Base-by-base conservation (phyloP, 2,329 filamentous ascomycete species). In the Hypoxylon sp. region DNA sequence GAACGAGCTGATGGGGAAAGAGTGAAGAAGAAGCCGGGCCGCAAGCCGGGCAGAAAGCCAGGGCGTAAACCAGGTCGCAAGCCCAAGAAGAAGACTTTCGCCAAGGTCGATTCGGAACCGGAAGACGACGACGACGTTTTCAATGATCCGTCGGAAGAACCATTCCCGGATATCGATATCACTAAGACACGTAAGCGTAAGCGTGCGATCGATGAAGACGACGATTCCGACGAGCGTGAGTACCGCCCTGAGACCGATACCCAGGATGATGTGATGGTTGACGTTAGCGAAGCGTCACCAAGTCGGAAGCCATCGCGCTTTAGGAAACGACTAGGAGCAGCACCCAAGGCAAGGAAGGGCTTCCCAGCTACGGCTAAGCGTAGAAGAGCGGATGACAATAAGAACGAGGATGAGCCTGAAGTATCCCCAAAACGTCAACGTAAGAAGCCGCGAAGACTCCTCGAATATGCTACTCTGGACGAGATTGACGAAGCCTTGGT, bases 51-150 rank as follows among this genome's bases (percentile, higher is more conserved):
- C 11, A 71, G 74, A 2, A 75, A 73, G 27, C 71, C 73, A 2
- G 71, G 72, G 2, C 72, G 72, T 27, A 73, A 73, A 50, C 71
- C 71, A 8, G 75, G 75, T 5, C 71, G 69, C 39, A 76, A 75
- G 37, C 75, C 75, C 16, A 74, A 73, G 56, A 75, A 73, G 58
- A 76, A 77, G 63, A 73, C 71, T 12, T 74, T 76, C 34, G 73
- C 73, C 12, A 69, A 67, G 21, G 25, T 74, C 14, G 74, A 74
- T 16, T 74, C 72, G 3, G 73, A 75, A 29, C 61, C 54, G 12
- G 73, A 76, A 34, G 72, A 72, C 25, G 74, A 76, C 4, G 71
- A 74, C 8, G 59, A 68, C 16, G 64, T 55, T n/a, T 67, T 70
- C 14, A 41, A 41, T 14, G 71, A 71, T 9, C 65, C 61, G 27